These are phyloP conservation scores for Physcomitrium patens DNA, from an alignment of 225 moss, liverwort and hornwort genomes.

Conservation along the genomic window DNA sequence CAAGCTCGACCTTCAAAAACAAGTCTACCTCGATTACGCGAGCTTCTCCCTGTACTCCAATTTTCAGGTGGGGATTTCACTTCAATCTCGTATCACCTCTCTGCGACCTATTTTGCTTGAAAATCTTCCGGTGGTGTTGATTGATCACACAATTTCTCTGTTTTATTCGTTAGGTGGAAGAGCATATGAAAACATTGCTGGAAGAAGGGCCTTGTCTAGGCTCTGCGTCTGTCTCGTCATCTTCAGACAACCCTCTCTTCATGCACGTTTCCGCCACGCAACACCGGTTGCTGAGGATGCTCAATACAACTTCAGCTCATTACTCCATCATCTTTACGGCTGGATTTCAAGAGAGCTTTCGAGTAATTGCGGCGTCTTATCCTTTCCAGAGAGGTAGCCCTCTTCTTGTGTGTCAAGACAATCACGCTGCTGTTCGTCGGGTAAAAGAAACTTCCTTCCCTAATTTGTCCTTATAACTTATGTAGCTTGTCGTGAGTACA, in stretches of 20 bases:
- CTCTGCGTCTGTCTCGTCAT: slow-evolving; percentile 29
- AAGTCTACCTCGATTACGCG: slow-evolving; percentile 91
- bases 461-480: too few relatives aligned
- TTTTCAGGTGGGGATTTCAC: slow-evolving; percentile 58
- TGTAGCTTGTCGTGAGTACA: too few relatives aligned
- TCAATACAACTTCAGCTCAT: slow-evolving; percentile 63
- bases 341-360: slow-evolving; percentile 69
- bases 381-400: slow-evolving; percentile 77
- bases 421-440: slow-evolving; percentile 70
- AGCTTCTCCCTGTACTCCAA: slow-evolving; percentile 74
- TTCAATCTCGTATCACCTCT: neutral
- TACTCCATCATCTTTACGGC: slow-evolving; percentile 85
- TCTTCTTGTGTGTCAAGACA: slow-evolving; percentile 82
- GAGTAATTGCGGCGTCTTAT: slow-evolving; percentile 68
- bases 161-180: slow-evolving; percentile 55
- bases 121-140: too few relatives aligned
- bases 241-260: slow-evolving; percentile 47
- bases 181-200: slow-evolving; percentile 68
- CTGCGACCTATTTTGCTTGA: neutral
- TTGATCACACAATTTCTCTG: neutral
- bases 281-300: slow-evolving; percentile 61
- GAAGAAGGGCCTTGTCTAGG: slow-evolving; percentile 82
- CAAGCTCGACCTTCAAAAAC: slow-evolving; percentile 73
- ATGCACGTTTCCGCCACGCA: slow-evolving; percentile 70
- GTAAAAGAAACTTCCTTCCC: slow-evolving; percentile 1